phyloP scores from a whole-genome alignment of 1,284 basidiomycete species.

The Mycena citricolor region DNA sequence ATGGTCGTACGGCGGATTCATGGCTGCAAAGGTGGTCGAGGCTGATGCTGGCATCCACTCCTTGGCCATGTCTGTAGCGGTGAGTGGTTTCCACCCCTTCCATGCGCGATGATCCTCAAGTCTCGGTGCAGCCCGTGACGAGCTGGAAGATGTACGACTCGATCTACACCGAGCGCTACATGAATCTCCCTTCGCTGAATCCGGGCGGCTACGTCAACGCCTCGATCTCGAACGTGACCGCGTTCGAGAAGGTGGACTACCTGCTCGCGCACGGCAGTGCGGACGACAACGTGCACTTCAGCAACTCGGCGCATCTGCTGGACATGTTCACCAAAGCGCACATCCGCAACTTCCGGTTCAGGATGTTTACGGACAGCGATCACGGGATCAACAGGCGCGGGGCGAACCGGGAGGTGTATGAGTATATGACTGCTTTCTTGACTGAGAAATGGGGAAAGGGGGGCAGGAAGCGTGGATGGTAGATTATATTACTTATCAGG shows the following conservation, averaged over 20 bases:
- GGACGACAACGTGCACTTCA: conserved; percentile 94
- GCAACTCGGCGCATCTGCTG: conserved; percentile 86
- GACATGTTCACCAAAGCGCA: conserved; percentile 85
- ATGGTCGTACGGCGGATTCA: conserved; percentile 95
- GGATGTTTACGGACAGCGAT: conserved; percentile 96
- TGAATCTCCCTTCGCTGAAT: conserved; percentile 82
- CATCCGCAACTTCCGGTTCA: conserved; percentile 81
- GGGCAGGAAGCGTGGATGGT: conserved; percentile 59
- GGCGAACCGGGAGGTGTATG: conserved; percentile 81
- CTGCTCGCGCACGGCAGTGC: conserved; percentile 90
- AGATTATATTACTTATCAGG: conserved; percentile 1
- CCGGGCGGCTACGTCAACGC: conserved; percentile 81
- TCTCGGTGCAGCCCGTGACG: conserved; percentile 64
- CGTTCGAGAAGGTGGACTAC: conserved; percentile 78
- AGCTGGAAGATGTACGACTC: conserved; percentile 87
- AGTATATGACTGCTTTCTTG: conserved; percentile 85
- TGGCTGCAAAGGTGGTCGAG: conserved; percentile 90
- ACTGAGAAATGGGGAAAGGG: conserved; percentile 91
- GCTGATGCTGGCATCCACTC: conserved; percentile 83
- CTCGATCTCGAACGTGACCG: conserved; percentile 82
- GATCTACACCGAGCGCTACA: conserved; percentile 96
- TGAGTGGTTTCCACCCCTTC: conserved; percentile 39
- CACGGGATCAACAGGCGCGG: conserved; percentile 74
- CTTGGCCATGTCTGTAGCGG: conserved; percentile 86
- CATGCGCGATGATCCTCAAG: conserved; percentile 1